Evolutionary conservation across 2,329 filamentous ascomycete species (phyloP).

Genomic region (Penicillium paneum): DNA sequence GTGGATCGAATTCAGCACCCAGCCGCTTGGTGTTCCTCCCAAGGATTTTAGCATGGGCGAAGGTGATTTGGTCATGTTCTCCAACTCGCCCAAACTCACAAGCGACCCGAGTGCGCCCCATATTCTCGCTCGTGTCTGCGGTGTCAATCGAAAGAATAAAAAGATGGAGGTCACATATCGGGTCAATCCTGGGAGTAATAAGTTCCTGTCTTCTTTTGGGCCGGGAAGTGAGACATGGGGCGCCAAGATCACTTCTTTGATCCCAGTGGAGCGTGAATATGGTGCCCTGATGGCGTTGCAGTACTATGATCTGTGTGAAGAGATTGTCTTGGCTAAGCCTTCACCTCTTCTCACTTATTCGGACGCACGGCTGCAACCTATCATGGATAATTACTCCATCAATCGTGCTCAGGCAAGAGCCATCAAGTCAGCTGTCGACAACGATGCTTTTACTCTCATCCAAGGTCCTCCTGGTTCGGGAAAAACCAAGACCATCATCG

Average conservation of each 20-base stretch:
- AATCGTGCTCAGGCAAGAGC: slow-evolving; percentile 89
- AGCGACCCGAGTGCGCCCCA: slow-evolving; percentile 64
- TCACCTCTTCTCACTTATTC: slow-evolving; percentile 82
- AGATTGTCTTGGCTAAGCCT: slow-evolving; percentile 83
- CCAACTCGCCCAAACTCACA: slow-evolving; percentile 69
- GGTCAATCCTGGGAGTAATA: slow-evolving; percentile 61
- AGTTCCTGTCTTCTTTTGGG: slow-evolving; percentile 62
- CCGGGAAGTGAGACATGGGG: slow-evolving; percentile 69
- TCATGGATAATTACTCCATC: slow-evolving; percentile 74
- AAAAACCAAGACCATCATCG: slow-evolving; percentile 97
- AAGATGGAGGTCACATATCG: slow-evolving; percentile 82
- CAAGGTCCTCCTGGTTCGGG: slow-evolving; percentile 95
- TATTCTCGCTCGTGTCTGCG: slow-evolving; percentile 80
- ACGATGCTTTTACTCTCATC: slow-evolving; percentile 94
- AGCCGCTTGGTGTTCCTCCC: slow-evolving; percentile 67
- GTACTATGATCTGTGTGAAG: slow-evolving; percentile 93
- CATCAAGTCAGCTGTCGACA: slow-evolving; percentile 86
- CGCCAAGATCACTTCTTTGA: slow-evolving; percentile 86
- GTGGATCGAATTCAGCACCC: slow-evolving; percentile 86
- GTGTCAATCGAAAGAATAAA: slow-evolving; percentile 75
- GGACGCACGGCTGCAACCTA: slow-evolving; percentile 65
- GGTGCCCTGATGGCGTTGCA: slow-evolving; percentile 85
- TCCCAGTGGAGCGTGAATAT: slow-evolving; percentile 91
- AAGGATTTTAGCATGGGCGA: slow-evolving; percentile 72
- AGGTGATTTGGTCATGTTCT: slow-evolving; percentile 86